Conservation (phyloP, 345 rosid genomes). For the Erodium maritimum region DNA sequence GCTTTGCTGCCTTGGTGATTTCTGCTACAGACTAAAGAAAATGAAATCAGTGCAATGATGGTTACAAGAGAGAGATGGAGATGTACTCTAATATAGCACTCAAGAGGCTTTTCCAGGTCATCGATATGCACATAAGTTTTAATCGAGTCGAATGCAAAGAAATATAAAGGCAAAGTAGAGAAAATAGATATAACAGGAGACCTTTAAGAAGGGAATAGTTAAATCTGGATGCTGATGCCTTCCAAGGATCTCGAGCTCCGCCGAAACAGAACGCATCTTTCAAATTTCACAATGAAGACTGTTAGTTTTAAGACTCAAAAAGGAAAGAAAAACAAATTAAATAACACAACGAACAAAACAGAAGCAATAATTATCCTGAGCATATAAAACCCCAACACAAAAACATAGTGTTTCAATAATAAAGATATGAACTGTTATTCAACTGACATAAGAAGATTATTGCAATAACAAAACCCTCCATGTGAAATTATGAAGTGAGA, state of each 20-base stretch:
- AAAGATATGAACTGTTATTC: not conserved
- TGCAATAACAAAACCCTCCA: not conserved
- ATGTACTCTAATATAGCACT: no score
- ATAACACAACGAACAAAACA: not conserved
- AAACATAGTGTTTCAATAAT: not conserved
- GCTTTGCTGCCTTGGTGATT: conserved; percentile 62
- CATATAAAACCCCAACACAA: not conserved
- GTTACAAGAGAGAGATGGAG: no score
- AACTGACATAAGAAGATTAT: not conserved
- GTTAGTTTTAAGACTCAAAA: not conserved
- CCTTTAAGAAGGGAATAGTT: conserved; percentile 82
- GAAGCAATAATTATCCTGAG: not conserved
- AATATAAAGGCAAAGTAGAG: not conserved
- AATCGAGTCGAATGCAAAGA: no score
- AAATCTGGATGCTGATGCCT: conserved; percentile 86
- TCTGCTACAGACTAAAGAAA: conserved; percentile 60
- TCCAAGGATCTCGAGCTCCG: conserved; percentile 83
- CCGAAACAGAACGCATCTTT: conserved; percentile 74
- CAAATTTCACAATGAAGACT: conserved; percentile 9
- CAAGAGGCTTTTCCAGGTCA: no score
- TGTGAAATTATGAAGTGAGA: not conserved
- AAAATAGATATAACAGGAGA: conserved; percentile 5
- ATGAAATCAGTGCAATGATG: conserved; percentile 5
- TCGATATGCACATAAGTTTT: no score
- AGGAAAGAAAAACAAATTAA: not conserved